phyloP scores from a whole-genome alignment of 225 moss, liverwort and hornwort species.

The Physcomitrium patens region DNA sequence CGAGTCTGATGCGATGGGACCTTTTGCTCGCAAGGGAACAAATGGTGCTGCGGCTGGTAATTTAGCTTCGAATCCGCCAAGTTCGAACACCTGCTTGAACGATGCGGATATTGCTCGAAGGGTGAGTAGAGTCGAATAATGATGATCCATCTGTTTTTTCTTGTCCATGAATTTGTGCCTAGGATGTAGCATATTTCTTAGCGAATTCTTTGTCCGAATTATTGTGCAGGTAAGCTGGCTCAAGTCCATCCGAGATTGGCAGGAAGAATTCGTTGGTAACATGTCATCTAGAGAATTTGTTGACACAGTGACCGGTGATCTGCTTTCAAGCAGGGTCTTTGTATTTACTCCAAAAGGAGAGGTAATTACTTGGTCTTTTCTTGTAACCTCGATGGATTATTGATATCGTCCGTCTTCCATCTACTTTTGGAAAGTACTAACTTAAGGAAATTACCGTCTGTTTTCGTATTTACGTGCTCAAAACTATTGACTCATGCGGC shows the following conservation, averaged over 20 bases:
- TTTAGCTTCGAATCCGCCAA: constrained; percentile 45
- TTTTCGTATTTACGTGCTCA: not conserved
- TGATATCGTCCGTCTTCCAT: not conserved
- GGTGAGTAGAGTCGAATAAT: constrained; percentile 49
- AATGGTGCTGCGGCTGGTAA: constrained; percentile 65
- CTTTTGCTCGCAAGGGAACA: constrained; percentile 63
- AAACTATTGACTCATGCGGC: not conserved
- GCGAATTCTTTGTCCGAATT: not conserved
- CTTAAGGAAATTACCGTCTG: constrained; percentile 2
- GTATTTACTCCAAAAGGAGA: constrained; percentile 99
- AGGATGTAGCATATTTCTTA: not conserved
- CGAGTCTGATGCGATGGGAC: constrained; percentile 60
- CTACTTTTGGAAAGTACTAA: not conserved
- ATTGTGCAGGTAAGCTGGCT: constrained; percentile 94
- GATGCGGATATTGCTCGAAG: constrained; percentile 96
- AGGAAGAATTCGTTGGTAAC: constrained; percentile 98
- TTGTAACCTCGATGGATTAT: not conserved
- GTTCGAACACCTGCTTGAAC: constrained; percentile 71
- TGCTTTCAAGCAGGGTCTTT: constrained; percentile 96
- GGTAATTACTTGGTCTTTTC: constrained; percentile 38
- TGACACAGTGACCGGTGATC: constrained; percentile 96
- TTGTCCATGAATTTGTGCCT: not conserved
- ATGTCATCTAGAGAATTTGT: constrained; percentile 99
- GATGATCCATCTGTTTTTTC: not conserved
- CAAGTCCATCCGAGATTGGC: constrained; percentile 99